A percentile compares a stretch with the other conserved stretches of the same genome.
phyloP scores from a whole-genome alignment of 1,284 basidiomycete genomes.

The Austropuccinia psidii region DNA sequence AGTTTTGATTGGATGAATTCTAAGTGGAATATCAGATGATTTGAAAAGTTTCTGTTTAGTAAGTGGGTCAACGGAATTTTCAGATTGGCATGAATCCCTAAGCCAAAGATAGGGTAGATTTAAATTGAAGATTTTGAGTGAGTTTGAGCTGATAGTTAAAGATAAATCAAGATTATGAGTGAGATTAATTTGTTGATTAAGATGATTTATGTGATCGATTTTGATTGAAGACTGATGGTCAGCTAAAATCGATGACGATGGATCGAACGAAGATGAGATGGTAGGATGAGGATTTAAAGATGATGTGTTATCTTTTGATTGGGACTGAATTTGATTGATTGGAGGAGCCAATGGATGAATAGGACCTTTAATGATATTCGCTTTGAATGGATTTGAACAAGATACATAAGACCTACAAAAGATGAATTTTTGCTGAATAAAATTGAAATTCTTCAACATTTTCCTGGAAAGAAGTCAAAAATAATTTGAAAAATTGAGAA shows the following conservation, averaged over 20 bases:
- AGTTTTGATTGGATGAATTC: conserved; percentile 50
- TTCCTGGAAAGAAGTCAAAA: no score
- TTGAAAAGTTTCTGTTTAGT: conserved; percentile 67
- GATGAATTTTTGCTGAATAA: no score
- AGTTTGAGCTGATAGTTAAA: conserved; percentile 9
- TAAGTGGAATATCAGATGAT: conserved; percentile 53
- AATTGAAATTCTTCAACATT: no score
- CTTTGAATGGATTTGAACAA: not conserved
- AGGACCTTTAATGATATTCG: conserved; percentile 12
- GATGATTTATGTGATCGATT: not conserved
- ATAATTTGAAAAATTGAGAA: no score
- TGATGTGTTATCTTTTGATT: not conserved
- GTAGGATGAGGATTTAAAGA: not conserved
- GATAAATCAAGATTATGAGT: not conserved
- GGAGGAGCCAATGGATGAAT: conserved; percentile 11
- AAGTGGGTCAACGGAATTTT: conserved; percentile 61
- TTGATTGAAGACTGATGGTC: no score
- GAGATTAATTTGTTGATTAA: not conserved
- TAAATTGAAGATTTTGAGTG: conserved; percentile 6
- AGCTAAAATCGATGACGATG: no score
- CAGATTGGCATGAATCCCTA: conserved; percentile 57
- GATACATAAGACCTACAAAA: no score
- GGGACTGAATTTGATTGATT: no score
- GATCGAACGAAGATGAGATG: not conserved
- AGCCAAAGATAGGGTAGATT: conserved; percentile 48